Base-by-base conservation (phyloP, 73 alveolate species). In the Effrenium voratum region DNA sequence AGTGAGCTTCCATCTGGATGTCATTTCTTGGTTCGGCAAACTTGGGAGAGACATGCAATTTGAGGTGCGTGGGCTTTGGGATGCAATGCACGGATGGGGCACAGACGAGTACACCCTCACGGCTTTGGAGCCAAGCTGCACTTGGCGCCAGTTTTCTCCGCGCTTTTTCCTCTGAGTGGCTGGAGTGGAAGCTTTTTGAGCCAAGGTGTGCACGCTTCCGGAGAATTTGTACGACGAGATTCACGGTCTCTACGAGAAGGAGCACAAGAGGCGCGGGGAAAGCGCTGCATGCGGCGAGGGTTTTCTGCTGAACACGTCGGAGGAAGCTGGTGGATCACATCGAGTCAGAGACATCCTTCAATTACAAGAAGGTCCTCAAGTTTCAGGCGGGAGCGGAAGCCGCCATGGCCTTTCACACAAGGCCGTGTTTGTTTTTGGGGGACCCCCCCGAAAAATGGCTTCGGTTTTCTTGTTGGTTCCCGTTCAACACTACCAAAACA, bases 31-130 rank as follows among this genome's bases (percentile, higher is more conserved):
- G 28, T 30, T 57, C 28, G 16, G 16, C 72, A 57, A 30, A 30
- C 72, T 57, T 57, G n/a, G 72, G 72, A 57, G 30, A 5, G 44
- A 5, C 44, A 45, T 16, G 34, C 13, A 45, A 26, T 52, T 38
- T 79, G 38, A 90, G 96, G 96, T 90, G 22, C 41, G 46, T n/a
- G 79, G 79, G 41, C 96, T 90, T 45, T 90, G 96, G 96, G 96
- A 90, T 38, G 96, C 96, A 26, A 90, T 90, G 96, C 96, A 90
- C 55, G 96, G 96, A 40, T 90, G 96, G 96, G 96, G 96, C 87
- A 90, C 96, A 2, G 96, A 90, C 46, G 96, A 90, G 76, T 90
- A 90, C 76, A 90, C 96, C 40, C 86, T 90, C 34, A 90, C 87
- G n/a, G 96, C 76, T 52, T 68, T 90, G 96, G 96, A 73, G 16